Percentiles rank a stretch among this genome's conserved stretches.
These are phyloP conservation scores for Cercospora citrullina DNA, from an alignment of 2,329 filamentous ascomycete species.

Conservation along the genomic window DNA sequence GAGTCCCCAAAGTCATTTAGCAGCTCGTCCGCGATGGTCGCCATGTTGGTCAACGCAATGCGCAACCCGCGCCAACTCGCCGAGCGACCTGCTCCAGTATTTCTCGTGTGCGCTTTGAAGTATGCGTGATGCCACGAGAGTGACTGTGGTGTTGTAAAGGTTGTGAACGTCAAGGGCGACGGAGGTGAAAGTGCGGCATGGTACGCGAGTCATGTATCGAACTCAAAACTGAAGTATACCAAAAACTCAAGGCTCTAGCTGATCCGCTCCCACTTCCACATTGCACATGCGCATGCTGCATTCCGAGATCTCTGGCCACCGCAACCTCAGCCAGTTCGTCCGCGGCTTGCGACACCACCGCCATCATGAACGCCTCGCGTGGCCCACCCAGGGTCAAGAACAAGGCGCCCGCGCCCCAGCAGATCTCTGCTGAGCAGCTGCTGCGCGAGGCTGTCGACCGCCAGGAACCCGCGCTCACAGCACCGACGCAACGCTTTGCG, in stretches of 20 bases:
- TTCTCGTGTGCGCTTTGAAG: not conserved
- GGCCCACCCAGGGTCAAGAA: conserved; percentile 97
- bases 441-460: conserved; percentile 95
- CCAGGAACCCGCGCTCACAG: conserved; percentile 83
- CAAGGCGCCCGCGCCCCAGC: conserved; percentile 79
- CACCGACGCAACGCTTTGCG: conserved; percentile 90
- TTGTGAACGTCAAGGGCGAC: not conserved
- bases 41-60: conserved; percentile 57
- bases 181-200: not conserved
- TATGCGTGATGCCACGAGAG: not conserved
- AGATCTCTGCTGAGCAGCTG: conserved; percentile 96
- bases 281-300: not conserved
- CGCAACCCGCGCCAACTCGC: conserved; percentile 9
- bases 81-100: not conserved
- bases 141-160: not conserved
- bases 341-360: not conserved
- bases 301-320: not conserved
- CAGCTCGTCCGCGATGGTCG: conserved; percentile 88
- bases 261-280: not conserved
- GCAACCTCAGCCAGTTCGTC: not conserved
- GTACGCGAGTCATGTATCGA: conserved; percentile 5
- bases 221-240: not conserved
- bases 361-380: conserved; percentile 78
- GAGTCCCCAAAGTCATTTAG: conserved; percentile 88
- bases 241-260: not conserved